Conservation (phyloP, 192 early-diverging fungal genomes). For the Coemansia pectinata region DNA sequence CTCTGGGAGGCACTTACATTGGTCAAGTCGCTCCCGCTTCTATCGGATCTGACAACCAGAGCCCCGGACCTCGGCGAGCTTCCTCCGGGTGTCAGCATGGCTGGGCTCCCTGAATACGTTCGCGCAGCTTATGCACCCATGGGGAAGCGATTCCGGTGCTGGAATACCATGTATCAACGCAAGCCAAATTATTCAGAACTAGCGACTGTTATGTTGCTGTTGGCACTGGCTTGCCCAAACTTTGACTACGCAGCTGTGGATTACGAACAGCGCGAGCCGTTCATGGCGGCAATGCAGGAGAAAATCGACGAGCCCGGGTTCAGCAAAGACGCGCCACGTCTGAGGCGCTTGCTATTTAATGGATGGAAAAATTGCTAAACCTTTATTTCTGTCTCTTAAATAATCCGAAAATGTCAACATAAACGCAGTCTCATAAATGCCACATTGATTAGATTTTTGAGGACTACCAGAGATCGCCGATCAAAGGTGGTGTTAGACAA, state of each 20-base stretch:
- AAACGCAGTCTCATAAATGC: not conserved
- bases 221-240: not conserved
- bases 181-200: not conserved
- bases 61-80: not conserved
- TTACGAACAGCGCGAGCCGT: not conserved
- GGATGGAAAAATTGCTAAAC: not conserved
- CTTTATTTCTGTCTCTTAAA: not conserved
- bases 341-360: not conserved
- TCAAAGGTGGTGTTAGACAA: not conserved
- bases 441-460: not conserved
- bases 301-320: not conserved
- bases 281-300: not conserved
- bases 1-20: not conserved
- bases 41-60: not conserved
- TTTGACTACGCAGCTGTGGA: not conserved
- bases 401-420: not conserved
- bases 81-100: not conserved
- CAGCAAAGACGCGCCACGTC: not conserved
- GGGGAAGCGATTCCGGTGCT: not conserved
- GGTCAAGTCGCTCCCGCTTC: not conserved
- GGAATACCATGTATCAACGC: not conserved
- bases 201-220: not conserved
- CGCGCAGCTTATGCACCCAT: not conserved
- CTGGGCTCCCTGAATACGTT: not conserved
- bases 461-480: not conserved